phyloP scores from a whole-genome alignment of 192 early-diverging fungal species.

The Backusella westeae region DNA sequence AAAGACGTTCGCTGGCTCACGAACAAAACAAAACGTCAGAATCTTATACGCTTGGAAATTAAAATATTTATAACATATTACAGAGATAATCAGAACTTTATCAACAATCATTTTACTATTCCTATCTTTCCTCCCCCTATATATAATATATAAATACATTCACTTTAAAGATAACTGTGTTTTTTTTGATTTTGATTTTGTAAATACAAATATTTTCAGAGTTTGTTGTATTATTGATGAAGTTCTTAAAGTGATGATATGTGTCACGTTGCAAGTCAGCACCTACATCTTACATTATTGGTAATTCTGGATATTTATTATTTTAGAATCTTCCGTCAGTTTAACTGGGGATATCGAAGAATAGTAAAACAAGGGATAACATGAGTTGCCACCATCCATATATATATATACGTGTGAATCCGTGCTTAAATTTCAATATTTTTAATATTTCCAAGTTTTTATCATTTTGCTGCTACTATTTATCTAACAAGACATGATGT shows the following conservation, averaged over 20 bases:
- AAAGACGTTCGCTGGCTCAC: constrained; percentile 5
- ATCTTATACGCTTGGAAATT: background rate
- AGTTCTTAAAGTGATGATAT: background rate
- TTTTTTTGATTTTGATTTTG: background rate
- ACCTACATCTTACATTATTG: background rate
- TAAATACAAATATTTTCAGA: background rate
- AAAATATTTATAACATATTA: background rate
- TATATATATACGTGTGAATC: background rate
- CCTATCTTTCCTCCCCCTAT: background rate
- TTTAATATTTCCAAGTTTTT: background rate
- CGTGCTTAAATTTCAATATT: background rate
- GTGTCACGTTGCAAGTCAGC: constrained; percentile 3
- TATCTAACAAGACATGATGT: background rate
- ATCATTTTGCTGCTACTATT: background rate
- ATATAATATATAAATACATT: constrained; percentile 1
- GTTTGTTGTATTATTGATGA: background rate
- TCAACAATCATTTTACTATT: background rate
- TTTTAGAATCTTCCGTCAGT: background rate
- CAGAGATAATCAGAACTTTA: background rate
- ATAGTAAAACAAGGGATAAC: background rate
- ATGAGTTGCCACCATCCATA: background rate
- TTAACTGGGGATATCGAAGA: background rate
- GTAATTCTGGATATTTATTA: constrained; percentile 1
- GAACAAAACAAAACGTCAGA: constrained; percentile 12
- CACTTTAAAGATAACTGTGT: background rate